Conservation (phyloP, 2,329 filamentous ascomycete species). For the Paraphoma chrysanthemicola region DNA sequence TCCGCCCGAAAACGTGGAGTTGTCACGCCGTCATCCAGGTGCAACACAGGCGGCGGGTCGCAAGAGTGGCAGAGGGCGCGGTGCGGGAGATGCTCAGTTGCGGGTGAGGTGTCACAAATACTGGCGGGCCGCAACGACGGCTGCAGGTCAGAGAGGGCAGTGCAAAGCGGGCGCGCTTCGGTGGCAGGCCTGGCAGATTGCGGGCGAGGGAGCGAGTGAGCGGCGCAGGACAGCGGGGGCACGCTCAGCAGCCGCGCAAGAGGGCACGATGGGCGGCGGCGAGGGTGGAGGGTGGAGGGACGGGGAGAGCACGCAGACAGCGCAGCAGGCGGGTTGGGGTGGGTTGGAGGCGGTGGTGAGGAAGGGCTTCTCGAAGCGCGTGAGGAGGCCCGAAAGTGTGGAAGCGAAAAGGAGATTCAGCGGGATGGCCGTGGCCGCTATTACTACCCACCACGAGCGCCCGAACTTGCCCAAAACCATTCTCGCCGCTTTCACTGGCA, state of each 20-base stretch:
- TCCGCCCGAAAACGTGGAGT: conserved; percentile 29
- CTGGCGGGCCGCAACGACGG: conserved; percentile 40
- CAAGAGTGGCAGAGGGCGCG: conserved; percentile 10
- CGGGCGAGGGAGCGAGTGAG: not conserved
- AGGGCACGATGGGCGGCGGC: conserved; percentile 1
- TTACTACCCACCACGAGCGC: conserved; percentile 36
- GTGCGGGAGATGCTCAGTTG: conserved; percentile 34
- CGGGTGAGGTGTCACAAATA: conserved; percentile 41
- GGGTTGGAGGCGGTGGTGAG: conserved; percentile 15
- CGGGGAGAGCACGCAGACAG: too few relatives aligned
- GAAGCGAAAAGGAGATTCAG: conserved; percentile 45
- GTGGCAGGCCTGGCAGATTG: conserved; percentile 8
- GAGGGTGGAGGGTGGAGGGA: not conserved
- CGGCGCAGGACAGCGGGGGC: not conserved
- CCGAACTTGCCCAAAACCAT: conserved; percentile 25
- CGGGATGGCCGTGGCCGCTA: conserved; percentile 38
- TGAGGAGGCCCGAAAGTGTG: conserved; percentile 40
- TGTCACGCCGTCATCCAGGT: conserved; percentile 39
- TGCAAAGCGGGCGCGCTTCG: conserved; percentile 12
- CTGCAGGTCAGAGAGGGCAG: conserved; percentile 38
- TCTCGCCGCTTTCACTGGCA: conserved; percentile 32
- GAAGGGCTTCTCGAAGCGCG: conserved; percentile 41
- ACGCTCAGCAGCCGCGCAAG: conserved; percentile 9
- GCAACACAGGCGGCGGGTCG: conserved; percentile 14
- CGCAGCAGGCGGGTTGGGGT: not conserved